phyloP scores from a whole-genome alignment of 345 rosid species.

The Clausena lansium region DNA sequence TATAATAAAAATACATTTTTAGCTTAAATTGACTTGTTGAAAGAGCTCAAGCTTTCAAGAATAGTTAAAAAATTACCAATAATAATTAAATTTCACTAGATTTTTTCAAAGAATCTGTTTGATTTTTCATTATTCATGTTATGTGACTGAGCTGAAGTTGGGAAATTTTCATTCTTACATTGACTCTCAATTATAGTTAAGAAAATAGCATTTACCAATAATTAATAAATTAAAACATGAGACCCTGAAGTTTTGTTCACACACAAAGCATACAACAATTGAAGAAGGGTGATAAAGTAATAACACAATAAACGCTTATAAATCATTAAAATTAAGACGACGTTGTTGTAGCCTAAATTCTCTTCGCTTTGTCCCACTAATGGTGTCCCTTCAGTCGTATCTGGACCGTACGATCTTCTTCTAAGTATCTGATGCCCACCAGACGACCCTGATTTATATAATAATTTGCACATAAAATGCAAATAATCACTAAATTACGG shows the following conservation, averaged over 20 bases:
- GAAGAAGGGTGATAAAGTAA: background rate
- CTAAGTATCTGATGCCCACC: background rate
- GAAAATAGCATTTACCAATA: constrained; percentile 12
- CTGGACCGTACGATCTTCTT: background rate
- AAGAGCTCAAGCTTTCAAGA: background rate
- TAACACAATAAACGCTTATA: background rate
- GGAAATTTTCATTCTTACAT: background rate
- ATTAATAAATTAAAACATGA: constrained; percentile 4
- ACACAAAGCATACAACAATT: background rate
- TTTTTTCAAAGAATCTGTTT: background rate
- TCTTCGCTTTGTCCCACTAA: background rate
- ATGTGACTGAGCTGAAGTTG: background rate
- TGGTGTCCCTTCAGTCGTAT: background rate
- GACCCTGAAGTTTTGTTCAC: background rate
- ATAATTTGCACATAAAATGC: background rate
- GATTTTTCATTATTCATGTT: background rate
- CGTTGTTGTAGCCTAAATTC: background rate
- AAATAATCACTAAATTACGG: background rate
- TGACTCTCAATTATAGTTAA: constrained; percentile 6
- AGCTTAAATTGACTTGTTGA: background rate
- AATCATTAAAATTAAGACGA: background rate
- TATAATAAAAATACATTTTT: background rate
- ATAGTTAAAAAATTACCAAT: background rate
- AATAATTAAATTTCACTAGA: background rate
- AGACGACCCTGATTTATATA: background rate